These are phyloP conservation scores for Arbutus unedo DNA, from an alignment of 148 eudicot species.

Conservation along the genomic window DNA sequence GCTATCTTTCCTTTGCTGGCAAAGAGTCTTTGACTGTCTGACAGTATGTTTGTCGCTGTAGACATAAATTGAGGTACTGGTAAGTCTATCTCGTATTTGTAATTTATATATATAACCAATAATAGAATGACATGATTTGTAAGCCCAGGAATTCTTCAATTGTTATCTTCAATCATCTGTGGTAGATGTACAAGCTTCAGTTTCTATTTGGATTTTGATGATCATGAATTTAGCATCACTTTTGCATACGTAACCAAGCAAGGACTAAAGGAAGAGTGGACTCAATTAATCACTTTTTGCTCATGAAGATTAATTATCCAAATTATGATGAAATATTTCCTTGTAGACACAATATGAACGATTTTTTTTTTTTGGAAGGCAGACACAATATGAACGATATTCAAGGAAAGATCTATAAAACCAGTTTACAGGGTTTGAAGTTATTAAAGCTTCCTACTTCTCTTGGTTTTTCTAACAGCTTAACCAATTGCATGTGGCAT, in stretches of 20 bases:
- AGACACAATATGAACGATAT: background rate
- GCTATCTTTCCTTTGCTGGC: background rate
- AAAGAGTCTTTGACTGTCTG: background rate
- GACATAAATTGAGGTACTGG: background rate
- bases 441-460: conserved; percentile 4
- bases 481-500: background rate
- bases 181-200: background rate
- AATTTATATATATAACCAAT: too few relatives aligned
- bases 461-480: background rate
- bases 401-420: background rate
- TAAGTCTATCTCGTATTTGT: background rate
- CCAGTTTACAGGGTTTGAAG: background rate
- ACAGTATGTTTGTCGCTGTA: too few relatives aligned
- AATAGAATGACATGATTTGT: too few relatives aligned
- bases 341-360: background rate
- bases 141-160: background rate
- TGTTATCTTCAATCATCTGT: background rate
- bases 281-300: background rate
- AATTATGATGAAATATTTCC: background rate
- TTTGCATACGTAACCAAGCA: background rate
- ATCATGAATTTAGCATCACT: background rate
- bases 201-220: background rate
- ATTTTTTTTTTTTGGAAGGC: too few relatives aligned
- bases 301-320: background rate
- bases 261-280: background rate